Evolutionary conservation across 78 protist species (phyloP), one percentile per base, ranked within the genome.

Genomic region (Goniomonas avonlea): DNA sequence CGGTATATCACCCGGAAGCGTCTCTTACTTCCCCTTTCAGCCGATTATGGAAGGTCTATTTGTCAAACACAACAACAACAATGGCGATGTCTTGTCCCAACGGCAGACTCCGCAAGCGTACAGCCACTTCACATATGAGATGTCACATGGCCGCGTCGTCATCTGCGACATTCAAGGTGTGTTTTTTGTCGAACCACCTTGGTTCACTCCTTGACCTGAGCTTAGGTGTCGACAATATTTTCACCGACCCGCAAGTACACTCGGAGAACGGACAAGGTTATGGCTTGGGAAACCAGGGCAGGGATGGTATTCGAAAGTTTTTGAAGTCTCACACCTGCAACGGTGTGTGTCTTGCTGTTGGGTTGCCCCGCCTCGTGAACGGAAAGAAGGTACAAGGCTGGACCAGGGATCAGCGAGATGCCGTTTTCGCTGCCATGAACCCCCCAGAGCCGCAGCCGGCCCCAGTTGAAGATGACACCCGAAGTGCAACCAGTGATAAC

Each of bases 161-260:
- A 82, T 91, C 0, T 79, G 77, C 68, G 95, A 91, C 85, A 87
- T 91, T 29, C 95, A 91, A 63, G 95, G 95, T 17, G 92, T 87
- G 25, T 13, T 45, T 45, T 45, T 45, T 45, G 53, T 13, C 53
- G 9, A 45, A 45, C 53, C 13, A 45, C 53, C 25, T 13, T 45
- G 9, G 53, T 45, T 9, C 53, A 13, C 13, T 45, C 53, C 13
- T 45, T 45, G n/a, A n/a, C n/a, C n/a, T n/a, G n/a, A n/a, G n/a
- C n/a, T n/a, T n/a, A n/a, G n/a, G n/a, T n/a, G 77, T 48, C 0
- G 77, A 41, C 40, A n/a, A 48, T 18, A 34, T 23, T 31, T 71
- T 23, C 43, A 71, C 77, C 0, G 77, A 71, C 61, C 77, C 77
- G 0, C 77, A 71, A 29, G n/a, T 71, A 0, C 77, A 71, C 77